Percentiles rank a stretch among this genome's conserved stretches.
Conservation (phyloP, 805 yeast genomes). For the Cyberlindnera samutprakarnensis region DNA sequence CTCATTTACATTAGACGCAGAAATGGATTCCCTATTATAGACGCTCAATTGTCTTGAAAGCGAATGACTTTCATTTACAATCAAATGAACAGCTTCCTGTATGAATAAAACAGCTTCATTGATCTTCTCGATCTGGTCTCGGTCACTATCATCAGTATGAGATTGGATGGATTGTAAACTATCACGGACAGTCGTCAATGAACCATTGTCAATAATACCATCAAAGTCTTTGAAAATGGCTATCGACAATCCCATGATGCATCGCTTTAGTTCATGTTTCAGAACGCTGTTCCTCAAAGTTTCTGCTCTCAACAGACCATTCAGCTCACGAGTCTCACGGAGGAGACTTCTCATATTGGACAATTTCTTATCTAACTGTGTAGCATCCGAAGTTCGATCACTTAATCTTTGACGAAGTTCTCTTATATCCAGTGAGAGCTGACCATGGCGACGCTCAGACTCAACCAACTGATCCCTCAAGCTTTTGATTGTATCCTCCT, state of each 20-base stretch:
- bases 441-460: no score
- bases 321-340: conserved; percentile 3
- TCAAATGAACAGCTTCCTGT: conserved; percentile 12
- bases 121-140: conserved; percentile 4
- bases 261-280: conserved; percentile 9
- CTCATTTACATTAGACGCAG: conserved; percentile 3
- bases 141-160: conserved; percentile 2
- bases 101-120: conserved; percentile 10
- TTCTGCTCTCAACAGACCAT: conserved; percentile 8
- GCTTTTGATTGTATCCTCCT: conserved; percentile 11
- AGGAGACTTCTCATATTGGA: conserved; percentile 1
- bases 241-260: conserved; percentile 3
- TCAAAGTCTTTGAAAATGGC: conserved; percentile 8
- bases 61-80: conserved; percentile 11
- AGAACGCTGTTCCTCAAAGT: conserved; percentile 3
- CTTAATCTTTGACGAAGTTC: conserved; percentile 6
- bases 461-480: conserved; percentile 4
- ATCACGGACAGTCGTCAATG: conserved; percentile 8
- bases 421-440: background rate
- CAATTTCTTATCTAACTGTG: conserved; percentile 3
- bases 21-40: conserved; percentile 3
- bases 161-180: conserved; percentile 2
- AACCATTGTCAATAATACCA: conserved; percentile 12
- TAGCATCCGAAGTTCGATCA: conserved; percentile 5
- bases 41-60: conserved; percentile 6